Percentiles rank a stretch among this genome's conserved stretches.
Evolutionary conservation across 768 basidiomycete genomes (phyloP).

Genomic region (Hericium alpestre): DNA sequence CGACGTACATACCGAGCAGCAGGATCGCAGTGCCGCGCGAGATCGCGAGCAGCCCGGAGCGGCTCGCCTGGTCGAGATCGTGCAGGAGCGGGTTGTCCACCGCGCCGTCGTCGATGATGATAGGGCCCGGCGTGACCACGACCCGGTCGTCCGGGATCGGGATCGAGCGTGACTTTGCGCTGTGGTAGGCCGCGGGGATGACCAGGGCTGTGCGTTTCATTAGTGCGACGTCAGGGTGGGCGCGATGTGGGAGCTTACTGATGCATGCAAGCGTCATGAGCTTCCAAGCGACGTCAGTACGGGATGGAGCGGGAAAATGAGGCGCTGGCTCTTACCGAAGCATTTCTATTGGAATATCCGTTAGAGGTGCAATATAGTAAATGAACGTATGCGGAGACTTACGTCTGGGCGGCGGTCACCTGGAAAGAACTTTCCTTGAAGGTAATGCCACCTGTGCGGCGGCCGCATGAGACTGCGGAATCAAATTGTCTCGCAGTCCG

Average conservation of each 20-base stretch:
- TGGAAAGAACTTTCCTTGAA: conserved; percentile 65
- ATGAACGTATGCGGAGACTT: conserved; percentile 19
- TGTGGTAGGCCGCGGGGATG: conserved; percentile 81
- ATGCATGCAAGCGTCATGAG: conserved; percentile 83
- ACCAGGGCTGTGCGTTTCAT: conserved; percentile 46
- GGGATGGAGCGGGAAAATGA: neutral
- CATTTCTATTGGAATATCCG: conserved; percentile 1
- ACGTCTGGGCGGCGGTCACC: conserved; percentile 82
- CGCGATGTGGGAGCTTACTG: conserved; percentile 36
- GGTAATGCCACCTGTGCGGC: conserved; percentile 49
- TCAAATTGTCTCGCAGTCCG: neutral
- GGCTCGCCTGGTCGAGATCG: conserved; percentile 15
- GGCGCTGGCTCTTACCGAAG: conserved; percentile 5
- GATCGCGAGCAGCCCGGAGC: conserved; percentile 55
- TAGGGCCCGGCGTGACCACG: neutral
- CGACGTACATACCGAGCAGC: conserved; percentile 62
- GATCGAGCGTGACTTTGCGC: conserved; percentile 21
- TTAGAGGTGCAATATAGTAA: neutral
- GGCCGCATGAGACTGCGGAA: neutral
- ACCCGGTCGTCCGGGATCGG: neutral
- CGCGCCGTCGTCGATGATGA: neutral
- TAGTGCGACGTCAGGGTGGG: neutral
- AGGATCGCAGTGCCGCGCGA: conserved; percentile 75
- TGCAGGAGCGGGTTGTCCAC: conserved; percentile 9
- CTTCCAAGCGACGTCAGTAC: conserved; percentile 23